A percentile compares a stretch with the other conserved stretches of the same genome.
These are phyloP conservation scores for Clitopilus passeckerianus DNA, from an alignment of 768 basidiomycete genomes.

Conservation along the genomic window DNA sequence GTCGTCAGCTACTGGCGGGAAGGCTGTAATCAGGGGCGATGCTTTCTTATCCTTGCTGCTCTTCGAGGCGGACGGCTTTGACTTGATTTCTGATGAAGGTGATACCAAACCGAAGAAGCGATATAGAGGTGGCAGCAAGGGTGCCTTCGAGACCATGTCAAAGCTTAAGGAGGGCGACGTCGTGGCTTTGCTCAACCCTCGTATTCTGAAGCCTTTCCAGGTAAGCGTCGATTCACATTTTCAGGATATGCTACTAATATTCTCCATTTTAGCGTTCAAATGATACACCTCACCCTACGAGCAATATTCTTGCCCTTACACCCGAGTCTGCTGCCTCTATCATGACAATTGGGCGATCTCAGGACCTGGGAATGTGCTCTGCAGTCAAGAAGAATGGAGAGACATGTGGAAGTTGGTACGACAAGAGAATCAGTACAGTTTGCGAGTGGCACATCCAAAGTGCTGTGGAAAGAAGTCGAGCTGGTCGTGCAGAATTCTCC, in stretches of 20 bases:
- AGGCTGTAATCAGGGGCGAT: conserved; percentile 68
- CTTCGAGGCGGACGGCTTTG: conserved; percentile 81
- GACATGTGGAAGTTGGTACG: conserved; percentile 83
- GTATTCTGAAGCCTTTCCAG: conserved; percentile 81
- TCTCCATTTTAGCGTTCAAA: conserved; percentile 30
- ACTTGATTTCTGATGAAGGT: conserved; percentile 47
- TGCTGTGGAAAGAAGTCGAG: conserved; percentile 70
- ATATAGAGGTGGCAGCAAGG: conserved; percentile 86
- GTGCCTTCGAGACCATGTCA: conserved; percentile 86
- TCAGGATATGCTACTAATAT: neutral
- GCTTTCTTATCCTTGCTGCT: conserved; percentile 79
- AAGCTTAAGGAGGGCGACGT: conserved; percentile 89
- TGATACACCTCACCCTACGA: conserved; percentile 67
- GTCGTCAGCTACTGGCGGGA: conserved; percentile 51
- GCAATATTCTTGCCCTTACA: conserved; percentile 82
- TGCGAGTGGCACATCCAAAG: conserved; percentile 91
- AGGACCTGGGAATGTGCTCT: conserved; percentile 82
- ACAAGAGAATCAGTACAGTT: conserved; percentile 78
- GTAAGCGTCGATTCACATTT: conserved; percentile 36
- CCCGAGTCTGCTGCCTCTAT: conserved; percentile 80
- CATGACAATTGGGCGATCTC: conserved; percentile 78
- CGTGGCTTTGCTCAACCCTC: conserved; percentile 84
- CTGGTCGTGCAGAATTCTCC: conserved; percentile 82
- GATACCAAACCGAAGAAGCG: conserved; percentile 50
- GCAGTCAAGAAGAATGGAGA: conserved; percentile 78